phyloP scores from a whole-genome alignment of 768 basidiomycete species.

The Lactarius deliciosus region DNA sequence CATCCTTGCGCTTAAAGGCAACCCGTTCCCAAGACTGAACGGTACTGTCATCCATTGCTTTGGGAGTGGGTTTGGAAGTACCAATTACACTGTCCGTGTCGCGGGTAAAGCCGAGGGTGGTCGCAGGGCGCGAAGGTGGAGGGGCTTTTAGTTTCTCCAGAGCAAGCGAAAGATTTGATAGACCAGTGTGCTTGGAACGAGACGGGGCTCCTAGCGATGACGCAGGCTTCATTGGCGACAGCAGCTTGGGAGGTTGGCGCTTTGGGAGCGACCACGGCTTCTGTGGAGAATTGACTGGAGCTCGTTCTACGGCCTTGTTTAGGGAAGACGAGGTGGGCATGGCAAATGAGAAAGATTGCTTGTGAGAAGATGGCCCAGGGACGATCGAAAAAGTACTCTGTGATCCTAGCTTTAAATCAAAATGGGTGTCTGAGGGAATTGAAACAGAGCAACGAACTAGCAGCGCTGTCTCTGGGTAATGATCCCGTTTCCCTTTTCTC shows the following conservation, averaged over 20 bases:
- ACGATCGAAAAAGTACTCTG: neutral
- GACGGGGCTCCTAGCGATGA: conserved; percentile 16
- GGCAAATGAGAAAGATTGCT: conserved; percentile 27
- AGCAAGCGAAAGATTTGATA: conserved; percentile 66
- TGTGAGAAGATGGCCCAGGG: conserved; percentile 16
- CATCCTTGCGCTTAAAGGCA: conserved; percentile 4
- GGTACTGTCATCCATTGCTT: conserved; percentile 26
- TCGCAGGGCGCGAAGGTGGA: conserved; percentile 63
- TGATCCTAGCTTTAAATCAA: conserved; percentile 14
- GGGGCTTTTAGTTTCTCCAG: conserved; percentile 70
- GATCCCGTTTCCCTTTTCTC: conserved; percentile 13
- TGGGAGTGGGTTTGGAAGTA: conserved; percentile 14
- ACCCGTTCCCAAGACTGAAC: conserved; percentile 19
- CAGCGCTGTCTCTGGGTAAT: neutral
- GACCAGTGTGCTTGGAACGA: conserved; percentile 30
- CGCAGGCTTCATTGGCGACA: conserved; percentile 23
- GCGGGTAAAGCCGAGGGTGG: conserved; percentile 64
- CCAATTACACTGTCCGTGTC: conserved; percentile 29
- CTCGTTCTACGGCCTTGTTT: conserved; percentile 21
- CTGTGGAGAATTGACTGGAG: conserved; percentile 13
- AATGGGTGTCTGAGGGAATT: neutral
- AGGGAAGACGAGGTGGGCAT: conserved; percentile 29
- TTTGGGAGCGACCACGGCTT: conserved; percentile 24
- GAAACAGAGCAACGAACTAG: conserved; percentile 19
- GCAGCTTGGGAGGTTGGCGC: conserved; percentile 17